Conservation (phyloP, 1,139 yeast species). For the Wickerhamiella infanticola region DNA sequence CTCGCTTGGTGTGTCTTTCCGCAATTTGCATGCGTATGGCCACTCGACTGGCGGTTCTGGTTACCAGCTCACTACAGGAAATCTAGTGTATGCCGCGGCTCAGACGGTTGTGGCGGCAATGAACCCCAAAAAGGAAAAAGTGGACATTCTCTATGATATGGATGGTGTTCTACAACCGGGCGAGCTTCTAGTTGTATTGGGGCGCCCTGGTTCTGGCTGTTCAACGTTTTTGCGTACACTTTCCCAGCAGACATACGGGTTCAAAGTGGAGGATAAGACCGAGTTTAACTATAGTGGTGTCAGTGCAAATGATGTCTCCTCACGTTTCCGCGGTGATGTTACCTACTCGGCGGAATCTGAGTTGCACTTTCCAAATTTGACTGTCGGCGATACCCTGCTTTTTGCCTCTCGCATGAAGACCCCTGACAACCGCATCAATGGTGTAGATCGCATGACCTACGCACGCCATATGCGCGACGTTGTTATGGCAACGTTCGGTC, state of each 20-base stretch:
- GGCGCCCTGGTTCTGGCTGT: slow-evolving; percentile 80
- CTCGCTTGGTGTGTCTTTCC: slow-evolving; percentile 53
- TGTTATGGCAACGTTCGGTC: slow-evolving; percentile 58
- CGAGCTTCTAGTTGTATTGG: slow-evolving; percentile 59
- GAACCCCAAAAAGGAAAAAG: slow-evolving; percentile 19
- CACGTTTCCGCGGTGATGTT: slow-evolving; percentile 51
- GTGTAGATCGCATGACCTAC: slow-evolving; percentile 40
- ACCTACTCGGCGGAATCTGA: slow-evolving; percentile 60
- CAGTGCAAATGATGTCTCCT: slow-evolving; percentile 31
- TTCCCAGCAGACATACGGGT: slow-evolving; percentile 59
- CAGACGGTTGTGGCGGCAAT: slow-evolving; percentile 14
- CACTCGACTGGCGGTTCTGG: slow-evolving; percentile 55
- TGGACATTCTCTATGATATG: slow-evolving; percentile 49
- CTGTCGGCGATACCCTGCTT: slow-evolving; percentile 54
- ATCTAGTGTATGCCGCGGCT: slow-evolving; percentile 25
- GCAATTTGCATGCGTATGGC: slow-evolving; percentile 56
- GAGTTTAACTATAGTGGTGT: slow-evolving; percentile 24
- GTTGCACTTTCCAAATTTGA: slow-evolving; percentile 54
- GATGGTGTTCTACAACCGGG: slow-evolving; percentile 58
- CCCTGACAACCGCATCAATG: slow-evolving; percentile 48
- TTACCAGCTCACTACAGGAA: slow-evolving; percentile 58
- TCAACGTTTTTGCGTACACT: slow-evolving; percentile 60
- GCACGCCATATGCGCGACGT: slow-evolving; percentile 51
- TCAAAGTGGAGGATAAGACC: slow-evolving; percentile 39
- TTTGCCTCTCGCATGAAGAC: slow-evolving; percentile 52